Conservation (phyloP, 164 flowering plant genomes). For the Berberis vulgaris region DNA sequence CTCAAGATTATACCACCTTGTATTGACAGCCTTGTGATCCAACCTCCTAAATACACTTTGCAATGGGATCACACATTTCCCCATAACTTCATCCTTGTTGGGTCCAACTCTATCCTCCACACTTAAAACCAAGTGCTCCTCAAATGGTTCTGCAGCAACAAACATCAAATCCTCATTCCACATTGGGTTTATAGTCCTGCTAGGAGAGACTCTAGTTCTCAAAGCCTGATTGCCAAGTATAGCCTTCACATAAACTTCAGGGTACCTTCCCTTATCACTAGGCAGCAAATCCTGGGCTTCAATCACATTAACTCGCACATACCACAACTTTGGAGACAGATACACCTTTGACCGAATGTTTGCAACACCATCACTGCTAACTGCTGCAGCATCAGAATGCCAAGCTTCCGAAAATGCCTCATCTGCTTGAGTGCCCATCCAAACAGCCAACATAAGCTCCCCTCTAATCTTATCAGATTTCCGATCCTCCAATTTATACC, state of each 20-base stretch:
- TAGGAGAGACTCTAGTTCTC: neutral
- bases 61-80: neutral
- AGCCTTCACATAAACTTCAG: slow-evolving; percentile 3
- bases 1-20: slow-evolving; percentile 6
- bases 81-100: slow-evolving; percentile 2
- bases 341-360: slow-evolving; percentile 42
- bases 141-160: slow-evolving; percentile 3
- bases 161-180: slow-evolving; percentile 6
- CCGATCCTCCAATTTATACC: slow-evolving; percentile 24
- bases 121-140: neutral
- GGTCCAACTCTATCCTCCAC: neutral
- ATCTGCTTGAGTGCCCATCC: slow-evolving; percentile 62
- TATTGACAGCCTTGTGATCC: neutral
- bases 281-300: slow-evolving; percentile 57
- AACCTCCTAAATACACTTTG: neutral
- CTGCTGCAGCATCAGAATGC: slow-evolving; percentile 70
- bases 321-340: slow-evolving; percentile 47
- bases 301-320: slow-evolving; percentile 64
- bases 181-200: neutral
- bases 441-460: slow-evolving; percentile 74
- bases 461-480: slow-evolving; percentile 48
- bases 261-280: neutral
- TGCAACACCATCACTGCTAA: slow-evolving; percentile 34
- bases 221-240: neutral
- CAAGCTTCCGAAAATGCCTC: slow-evolving; percentile 40